Percentiles rank a stretch among this genome's conserved stretches.
Evolutionary conservation across 2,329 filamentous ascomycete genomes (phyloP).

Genomic region (Ophiostoma pallidulum): DNA sequence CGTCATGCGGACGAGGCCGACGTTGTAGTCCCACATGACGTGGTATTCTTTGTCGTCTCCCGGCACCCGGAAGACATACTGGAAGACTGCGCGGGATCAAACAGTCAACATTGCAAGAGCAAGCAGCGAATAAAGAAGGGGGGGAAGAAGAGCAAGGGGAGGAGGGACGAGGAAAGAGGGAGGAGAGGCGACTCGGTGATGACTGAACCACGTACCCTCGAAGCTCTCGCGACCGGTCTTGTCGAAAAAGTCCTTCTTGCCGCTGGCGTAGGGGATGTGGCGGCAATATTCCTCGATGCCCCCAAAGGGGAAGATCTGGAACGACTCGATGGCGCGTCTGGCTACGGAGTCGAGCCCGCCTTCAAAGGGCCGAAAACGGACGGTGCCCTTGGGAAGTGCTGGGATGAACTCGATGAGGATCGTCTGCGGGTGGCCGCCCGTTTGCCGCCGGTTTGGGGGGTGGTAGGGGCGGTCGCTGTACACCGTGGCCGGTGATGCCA

Average conservation of each 20-base stretch:
- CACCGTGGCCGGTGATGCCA: constrained; percentile 10
- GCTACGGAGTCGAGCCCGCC: constrained; percentile 45
- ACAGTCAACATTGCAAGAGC: too few relatives aligned
- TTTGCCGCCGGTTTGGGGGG: neutral
- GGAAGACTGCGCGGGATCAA: constrained; percentile 51
- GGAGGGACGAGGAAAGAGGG: neutral
- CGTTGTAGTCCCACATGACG: constrained; percentile 96
- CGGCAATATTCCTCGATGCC: constrained; percentile 52
- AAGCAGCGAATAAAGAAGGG: too few relatives aligned
- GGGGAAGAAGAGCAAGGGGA: neutral
- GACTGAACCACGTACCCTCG: constrained; percentile 60
- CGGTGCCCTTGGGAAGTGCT: constrained; percentile 44
- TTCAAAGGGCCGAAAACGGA: constrained; percentile 70
- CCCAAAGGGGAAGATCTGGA: constrained; percentile 56
- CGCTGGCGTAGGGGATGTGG: constrained; percentile 89
- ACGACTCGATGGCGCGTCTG: constrained; percentile 48
- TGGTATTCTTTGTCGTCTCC: constrained; percentile 54
- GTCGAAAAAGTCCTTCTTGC: constrained; percentile 79
- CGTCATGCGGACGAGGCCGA: constrained; percentile 87
- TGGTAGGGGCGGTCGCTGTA: constrained; percentile 10
- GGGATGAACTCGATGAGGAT: constrained; percentile 12
- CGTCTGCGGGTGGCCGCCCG: neutral
- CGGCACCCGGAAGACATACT: constrained; percentile 71
- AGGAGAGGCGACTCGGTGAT: neutral
- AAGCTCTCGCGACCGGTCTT: constrained; percentile 85